A percentile compares a stretch with the other conserved stretches of the same genome.
Conservation (phyloP, 352 stramenopile species). For the Globisporangium yorkense region DNA sequence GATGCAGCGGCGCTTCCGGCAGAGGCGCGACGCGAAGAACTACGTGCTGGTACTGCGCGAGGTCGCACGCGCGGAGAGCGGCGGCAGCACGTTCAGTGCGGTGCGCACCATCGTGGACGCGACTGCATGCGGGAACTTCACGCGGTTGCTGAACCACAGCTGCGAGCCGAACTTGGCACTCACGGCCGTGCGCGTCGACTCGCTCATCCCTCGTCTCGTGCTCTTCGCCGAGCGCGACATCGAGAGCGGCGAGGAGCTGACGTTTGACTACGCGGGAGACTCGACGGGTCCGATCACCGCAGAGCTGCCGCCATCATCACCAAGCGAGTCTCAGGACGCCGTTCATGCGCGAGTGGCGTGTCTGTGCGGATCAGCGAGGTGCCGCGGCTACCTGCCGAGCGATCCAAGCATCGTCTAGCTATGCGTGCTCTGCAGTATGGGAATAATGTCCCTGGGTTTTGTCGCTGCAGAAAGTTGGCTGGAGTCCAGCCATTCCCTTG, state of each 20-base stretch:
- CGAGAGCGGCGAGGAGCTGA: conserved; percentile 36
- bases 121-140: conserved; percentile 32
- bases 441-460: not conserved
- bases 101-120: conserved; percentile 67
- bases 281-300: not conserved
- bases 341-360: conserved; percentile 7
- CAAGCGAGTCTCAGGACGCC: not conserved
- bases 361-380: conserved; percentile 21
- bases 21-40: conserved; percentile 16
- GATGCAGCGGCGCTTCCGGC: conserved; percentile 26
- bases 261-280: conserved; percentile 48
- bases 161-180: conserved; percentile 46
- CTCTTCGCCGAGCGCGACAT: conserved; percentile 36
- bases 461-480: not conserved
- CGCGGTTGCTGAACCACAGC: conserved; percentile 74
- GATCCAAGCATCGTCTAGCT: conserved; percentile 21
- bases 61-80: not conserved
- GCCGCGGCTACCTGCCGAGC: conserved; percentile 30
- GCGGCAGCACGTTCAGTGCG: conserved; percentile 12
- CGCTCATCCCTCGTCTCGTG: conserved; percentile 52
- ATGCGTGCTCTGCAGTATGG: too few species aligned
- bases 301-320: not conserved
- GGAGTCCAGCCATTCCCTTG: not conserved
- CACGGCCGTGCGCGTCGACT: conserved; percentile 47
- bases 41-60: conserved; percentile 60